A percentile compares a stretch with the other conserved stretches of the same genome.
Evolutionary conservation across 2,329 filamentous ascomycete species (phyloP).

Genomic region (Penicillium vulpinum): DNA sequence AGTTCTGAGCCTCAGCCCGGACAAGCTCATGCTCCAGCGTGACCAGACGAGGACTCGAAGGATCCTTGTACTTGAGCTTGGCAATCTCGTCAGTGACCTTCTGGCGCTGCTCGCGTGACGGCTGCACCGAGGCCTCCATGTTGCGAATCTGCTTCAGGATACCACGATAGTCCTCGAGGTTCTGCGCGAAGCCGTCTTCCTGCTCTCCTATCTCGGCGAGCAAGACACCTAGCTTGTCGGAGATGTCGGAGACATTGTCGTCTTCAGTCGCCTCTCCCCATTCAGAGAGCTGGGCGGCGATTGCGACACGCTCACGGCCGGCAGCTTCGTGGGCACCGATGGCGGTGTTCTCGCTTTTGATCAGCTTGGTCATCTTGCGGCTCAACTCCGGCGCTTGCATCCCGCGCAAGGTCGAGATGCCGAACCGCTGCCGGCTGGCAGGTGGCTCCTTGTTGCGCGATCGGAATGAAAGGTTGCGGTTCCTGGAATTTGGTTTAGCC

Average conservation of each 20-base stretch:
- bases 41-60: slow-evolving; percentile 75
- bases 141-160: slow-evolving; percentile 91
- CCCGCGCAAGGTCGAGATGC: slow-evolving; percentile 81
- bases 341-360: slow-evolving; percentile 91
- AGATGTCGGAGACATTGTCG: slow-evolving; percentile 82
- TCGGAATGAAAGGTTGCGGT: slow-evolving; percentile 45
- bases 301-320: slow-evolving; percentile 76
- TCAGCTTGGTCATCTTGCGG: slow-evolving; percentile 83
- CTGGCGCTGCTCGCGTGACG: slow-evolving; percentile 78
- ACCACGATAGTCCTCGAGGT: slow-evolving; percentile 78
- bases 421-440: slow-evolving; percentile 66
- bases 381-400: slow-evolving; percentile 83
- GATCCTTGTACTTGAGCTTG: slow-evolving; percentile 88
- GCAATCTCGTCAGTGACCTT: slow-evolving; percentile 93
- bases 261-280: slow-evolving; percentile 94
- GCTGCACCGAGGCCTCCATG: slow-evolving; percentile 93
- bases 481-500: slow-evolving; percentile 31
- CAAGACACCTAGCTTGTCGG: slow-evolving; percentile 92
- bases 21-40: slow-evolving; percentile 95
- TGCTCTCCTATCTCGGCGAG: slow-evolving; percentile 91
- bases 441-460: slow-evolving; percentile 34
- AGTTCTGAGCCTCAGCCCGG: slow-evolving; percentile 88
- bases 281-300: slow-evolving; percentile 88
- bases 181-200: slow-evolving; percentile 83
- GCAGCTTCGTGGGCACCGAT: slow-evolving; percentile 83